Evolutionary conservation across 2,329 filamentous ascomycete species (phyloP).

Genomic region (Cladosporium sp.): DNA sequence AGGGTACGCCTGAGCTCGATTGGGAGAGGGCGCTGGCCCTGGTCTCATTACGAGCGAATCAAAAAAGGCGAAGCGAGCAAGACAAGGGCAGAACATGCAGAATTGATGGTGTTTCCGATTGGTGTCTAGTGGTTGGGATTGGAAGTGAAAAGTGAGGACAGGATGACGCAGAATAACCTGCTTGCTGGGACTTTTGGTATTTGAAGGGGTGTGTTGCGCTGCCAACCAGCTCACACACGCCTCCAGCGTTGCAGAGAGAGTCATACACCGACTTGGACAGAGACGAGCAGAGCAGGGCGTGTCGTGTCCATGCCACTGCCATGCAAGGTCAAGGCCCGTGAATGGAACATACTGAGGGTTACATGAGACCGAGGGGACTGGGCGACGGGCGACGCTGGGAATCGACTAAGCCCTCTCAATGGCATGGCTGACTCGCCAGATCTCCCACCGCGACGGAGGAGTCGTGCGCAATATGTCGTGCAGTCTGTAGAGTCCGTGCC

Average conservation of each 20-base stretch:
- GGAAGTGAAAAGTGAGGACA: not conserved
- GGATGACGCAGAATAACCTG: not conserved
- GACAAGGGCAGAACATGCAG: slow-evolving; percentile 5
- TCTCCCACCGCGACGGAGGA: slow-evolving; percentile 1
- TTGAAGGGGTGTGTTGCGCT: slow-evolving; percentile 13
- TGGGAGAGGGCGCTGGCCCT: not conserved
- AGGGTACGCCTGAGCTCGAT: not conserved
- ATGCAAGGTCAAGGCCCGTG: slow-evolving; percentile 5
- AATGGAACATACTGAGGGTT: not conserved
- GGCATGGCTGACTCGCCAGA: not conserved
- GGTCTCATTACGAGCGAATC: not conserved
- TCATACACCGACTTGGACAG: not conserved
- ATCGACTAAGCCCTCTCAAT: not conserved
- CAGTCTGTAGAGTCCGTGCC: slow-evolving; percentile 5
- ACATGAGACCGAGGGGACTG: not conserved
- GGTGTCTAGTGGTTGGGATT: not conserved
- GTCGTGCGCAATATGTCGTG: slow-evolving; percentile 10
- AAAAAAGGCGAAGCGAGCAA: not conserved
- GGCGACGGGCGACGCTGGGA: not conserved
- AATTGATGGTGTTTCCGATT: not conserved
- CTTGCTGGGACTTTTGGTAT: not conserved
- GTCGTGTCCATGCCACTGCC: too few species aligned
- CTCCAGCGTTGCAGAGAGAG: not conserved
- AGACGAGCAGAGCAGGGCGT: not conserved
- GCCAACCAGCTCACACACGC: slow-evolving; percentile 4